Percentiles rank a stretch among this genome's conserved stretches.
Evolutionary conservation across 2,329 filamentous ascomycete species (phyloP).

Genomic region (Neopestalotiopsis sp.): DNA sequence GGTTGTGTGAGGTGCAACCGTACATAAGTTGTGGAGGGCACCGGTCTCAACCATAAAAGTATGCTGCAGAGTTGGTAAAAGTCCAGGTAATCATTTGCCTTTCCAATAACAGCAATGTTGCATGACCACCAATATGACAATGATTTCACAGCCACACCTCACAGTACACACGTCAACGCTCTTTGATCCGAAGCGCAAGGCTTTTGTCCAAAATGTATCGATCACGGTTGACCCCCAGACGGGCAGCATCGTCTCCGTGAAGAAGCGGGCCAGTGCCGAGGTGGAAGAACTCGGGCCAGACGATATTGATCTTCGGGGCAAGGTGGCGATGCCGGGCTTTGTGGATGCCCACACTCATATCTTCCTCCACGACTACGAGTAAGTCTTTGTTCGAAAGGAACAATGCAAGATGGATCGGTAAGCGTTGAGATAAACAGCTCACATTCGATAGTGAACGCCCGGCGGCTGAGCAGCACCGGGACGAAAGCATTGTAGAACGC

Average conservation of each 20-base stretch:
- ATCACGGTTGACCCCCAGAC: constrained; percentile 44
- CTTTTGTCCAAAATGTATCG: constrained; percentile 46
- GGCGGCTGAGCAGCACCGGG: constrained; percentile 55
- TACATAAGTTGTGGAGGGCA: background rate
- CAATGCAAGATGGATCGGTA: background rate
- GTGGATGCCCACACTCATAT: constrained; percentile 63
- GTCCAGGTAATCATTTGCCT: too few relatives aligned
- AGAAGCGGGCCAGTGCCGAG: constrained; percentile 27
- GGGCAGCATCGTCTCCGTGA: constrained; percentile 47
- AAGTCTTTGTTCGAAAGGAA: background rate
- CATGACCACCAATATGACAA: background rate
- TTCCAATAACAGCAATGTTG: background rate
- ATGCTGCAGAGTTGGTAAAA: too few relatives aligned
- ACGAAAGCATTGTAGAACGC: constrained; percentile 63
- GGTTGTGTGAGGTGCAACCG: too few relatives aligned
- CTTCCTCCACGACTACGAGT: constrained; percentile 55
- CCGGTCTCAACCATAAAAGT: background rate
- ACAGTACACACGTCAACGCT: constrained; percentile 52
- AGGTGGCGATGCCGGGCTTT: constrained; percentile 56
- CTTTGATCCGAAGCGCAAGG: constrained; percentile 51
- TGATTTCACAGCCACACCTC: constrained; percentile 21
- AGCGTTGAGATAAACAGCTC: background rate
- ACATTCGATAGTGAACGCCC: constrained; percentile 40
- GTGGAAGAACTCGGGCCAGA: background rate
- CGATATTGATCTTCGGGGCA: constrained; percentile 58